Base-by-base conservation (phyloP, 1,284 basidiomycete genomes). In the Pseudozyma tsukubaensis region DNA sequence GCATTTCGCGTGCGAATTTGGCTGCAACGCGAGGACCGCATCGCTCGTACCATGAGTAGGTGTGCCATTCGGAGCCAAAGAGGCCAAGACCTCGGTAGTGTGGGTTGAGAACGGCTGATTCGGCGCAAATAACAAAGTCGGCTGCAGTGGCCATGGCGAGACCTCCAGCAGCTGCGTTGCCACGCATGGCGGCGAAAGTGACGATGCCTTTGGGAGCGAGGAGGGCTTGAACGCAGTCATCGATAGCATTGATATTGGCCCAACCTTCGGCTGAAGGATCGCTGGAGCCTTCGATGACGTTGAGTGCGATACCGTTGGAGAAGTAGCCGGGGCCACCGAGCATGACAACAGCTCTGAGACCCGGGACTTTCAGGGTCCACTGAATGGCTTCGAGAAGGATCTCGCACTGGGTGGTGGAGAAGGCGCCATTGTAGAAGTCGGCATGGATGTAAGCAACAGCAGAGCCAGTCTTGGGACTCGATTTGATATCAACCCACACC, bases 391-490 rank as follows among this genome's bases (percentile, higher is more conserved):
- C 62, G 18, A 86, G 78, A 8, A 87, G 79, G 21, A 80, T 78
- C 56, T 84, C 77, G 63, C 86, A 87, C 47, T 86, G 85, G 6
- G 77, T 68, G 4, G 87, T 87, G 11, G 86, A 85, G 54, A 84
- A 85, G 1, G 86, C 86, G 13, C 87, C 87, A 59, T 87, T 87
- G 68, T 87, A 87, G 61, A 86, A 87, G 64, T 86, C 84, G 72
- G 85, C 86, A 67, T 87, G 85, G 18, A 87, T 83, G 59, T 85
- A 83, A 62, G 85, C 85, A n/a, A 79, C 50, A 11, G 50, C 18
- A 19, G 78, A 64, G 51, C 13, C 24, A 1, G 64, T 60, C 36
- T 59, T 52, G 4, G 63, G 52, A 11, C 42, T 52, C 13, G 62
- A 48, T n/a, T 85, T 72, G 8, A 81, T 76, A 40, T 85, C 85